A percentile compares a stretch with the other conserved stretches of the same genome.
Evolutionary conservation across 2,329 filamentous ascomycete genomes (phyloP).

Genomic region (Monosporascus cannonballus): DNA sequence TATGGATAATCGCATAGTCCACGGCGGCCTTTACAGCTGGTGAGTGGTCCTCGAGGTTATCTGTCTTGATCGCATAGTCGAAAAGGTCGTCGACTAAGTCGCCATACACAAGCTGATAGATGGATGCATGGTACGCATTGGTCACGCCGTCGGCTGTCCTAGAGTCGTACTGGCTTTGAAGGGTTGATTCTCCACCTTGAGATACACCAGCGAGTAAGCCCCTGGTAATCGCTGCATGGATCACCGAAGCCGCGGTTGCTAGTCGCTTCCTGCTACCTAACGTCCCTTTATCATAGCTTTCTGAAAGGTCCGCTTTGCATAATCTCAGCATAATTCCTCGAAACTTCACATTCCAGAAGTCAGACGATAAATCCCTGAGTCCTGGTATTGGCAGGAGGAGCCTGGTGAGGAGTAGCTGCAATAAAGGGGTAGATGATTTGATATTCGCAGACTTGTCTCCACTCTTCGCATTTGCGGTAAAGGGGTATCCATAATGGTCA

Average conservation of each 20-base stretch:
- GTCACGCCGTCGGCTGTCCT: conserved; percentile 54
- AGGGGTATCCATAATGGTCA: conserved; percentile 64
- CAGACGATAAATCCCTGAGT: conserved; percentile 52
- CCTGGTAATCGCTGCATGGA: conserved; percentile 64
- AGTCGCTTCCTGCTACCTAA: conserved; percentile 70
- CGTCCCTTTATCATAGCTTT: conserved; percentile 75
- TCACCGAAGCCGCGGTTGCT: conserved; percentile 62
- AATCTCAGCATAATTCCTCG: conserved; percentile 56
- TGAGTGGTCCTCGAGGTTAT: conserved; percentile 59
- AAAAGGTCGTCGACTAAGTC: conserved; percentile 61
- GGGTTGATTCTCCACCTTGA: conserved; percentile 15
- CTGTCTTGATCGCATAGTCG: conserved; percentile 51
- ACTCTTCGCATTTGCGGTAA: conserved; percentile 31
- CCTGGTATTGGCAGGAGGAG: conserved; percentile 63
- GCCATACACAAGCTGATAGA: conserved; percentile 63
- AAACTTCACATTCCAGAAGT: conserved; percentile 61
- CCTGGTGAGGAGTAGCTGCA: conserved; percentile 62
- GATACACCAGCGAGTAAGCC: conserved; percentile 59
- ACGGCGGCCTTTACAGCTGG: conserved; percentile 56
- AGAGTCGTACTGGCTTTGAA: conserved; percentile 46
- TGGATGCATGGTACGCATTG: conserved; percentile 59
- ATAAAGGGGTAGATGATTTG: conserved; percentile 52
- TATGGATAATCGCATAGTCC: conserved; percentile 49
- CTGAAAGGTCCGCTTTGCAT: conserved; percentile 63
- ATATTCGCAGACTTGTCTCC: conserved; percentile 20